A percentile compares a stretch with the other conserved stretches of the same genome.
These are phyloP conservation scores for Wickerhamomyces bovis DNA, from an alignment of 805 yeast species.

Conservation along the genomic window DNA sequence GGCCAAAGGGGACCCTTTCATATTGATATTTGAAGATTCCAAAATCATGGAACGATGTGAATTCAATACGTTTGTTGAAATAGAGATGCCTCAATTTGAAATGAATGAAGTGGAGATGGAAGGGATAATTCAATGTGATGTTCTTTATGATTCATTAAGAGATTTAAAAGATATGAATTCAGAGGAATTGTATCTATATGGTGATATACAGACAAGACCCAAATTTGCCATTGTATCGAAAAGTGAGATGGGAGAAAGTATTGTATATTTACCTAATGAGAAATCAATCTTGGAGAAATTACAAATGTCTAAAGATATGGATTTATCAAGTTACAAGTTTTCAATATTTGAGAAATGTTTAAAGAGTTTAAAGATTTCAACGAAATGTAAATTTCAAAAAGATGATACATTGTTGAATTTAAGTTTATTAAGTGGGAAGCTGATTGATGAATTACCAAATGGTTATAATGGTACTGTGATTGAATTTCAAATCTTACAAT, in stretches of 20 bases:
- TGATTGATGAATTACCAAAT: conserved; percentile 23
- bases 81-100: not conserved
- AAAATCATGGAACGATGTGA: conserved; percentile 53
- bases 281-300: conserved; percentile 57
- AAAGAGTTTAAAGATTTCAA: conserved; percentile 44
- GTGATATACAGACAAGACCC: conserved; percentile 24
- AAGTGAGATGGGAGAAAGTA: conserved; percentile 70
- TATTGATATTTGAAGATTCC: conserved; percentile 48
- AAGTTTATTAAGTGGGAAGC: conserved; percentile 35
- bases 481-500: conserved; percentile 31
- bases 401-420: conserved; percentile 41
- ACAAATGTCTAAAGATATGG: conserved; percentile 25
- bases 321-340: conserved; percentile 47
- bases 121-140: conserved; percentile 46
- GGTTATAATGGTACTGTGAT: conserved; percentile 37
- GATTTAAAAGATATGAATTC: conserved; percentile 53
- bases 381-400: conserved; percentile 47
- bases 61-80: conserved; percentile 37
- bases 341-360: conserved; percentile 40
- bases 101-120: conserved; percentile 33
- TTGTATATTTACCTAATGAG: conserved; percentile 59
- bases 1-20: conserved; percentile 48
- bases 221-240: conserved; percentile 47
- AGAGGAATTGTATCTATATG: conserved; percentile 43
- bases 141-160: conserved; percentile 45